These are phyloP conservation scores for Aureobasidium sp. DNA, from an alignment of 2,329 filamentous ascomycete species.

Conservation along the genomic window DNA sequence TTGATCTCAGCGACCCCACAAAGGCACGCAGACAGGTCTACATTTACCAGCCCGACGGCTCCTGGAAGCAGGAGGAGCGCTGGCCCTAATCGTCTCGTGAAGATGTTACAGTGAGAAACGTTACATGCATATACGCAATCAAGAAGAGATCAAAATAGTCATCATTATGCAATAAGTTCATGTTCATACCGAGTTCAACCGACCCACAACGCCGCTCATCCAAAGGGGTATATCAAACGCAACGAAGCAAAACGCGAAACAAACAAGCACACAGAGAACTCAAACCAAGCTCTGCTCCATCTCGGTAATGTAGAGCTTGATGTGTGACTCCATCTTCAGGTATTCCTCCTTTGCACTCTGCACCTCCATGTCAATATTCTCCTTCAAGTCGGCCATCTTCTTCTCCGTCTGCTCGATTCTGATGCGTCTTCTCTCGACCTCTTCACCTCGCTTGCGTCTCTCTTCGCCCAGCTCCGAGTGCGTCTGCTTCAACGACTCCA, in stretches of 20 bases:
- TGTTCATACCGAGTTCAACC: background rate
- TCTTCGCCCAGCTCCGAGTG: constrained; percentile 80
- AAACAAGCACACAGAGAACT: background rate
- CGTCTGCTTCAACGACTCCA: constrained; percentile 78
- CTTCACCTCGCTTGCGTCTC: constrained; percentile 74
- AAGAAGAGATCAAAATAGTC: background rate
- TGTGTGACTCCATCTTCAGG: constrained; percentile 93
- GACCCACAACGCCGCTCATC: background rate
- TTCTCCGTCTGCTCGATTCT: constrained; percentile 97
- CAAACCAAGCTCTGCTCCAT: constrained; percentile 77
- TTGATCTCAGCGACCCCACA: constrained; percentile 63
- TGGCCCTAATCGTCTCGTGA: constrained; percentile 47
- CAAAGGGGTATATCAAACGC: constrained; percentile 6
- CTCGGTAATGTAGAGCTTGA: constrained; percentile 95
- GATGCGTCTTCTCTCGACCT: constrained; percentile 88
- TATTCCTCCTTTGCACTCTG: constrained; percentile 89
- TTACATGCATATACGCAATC: background rate
- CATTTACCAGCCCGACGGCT: constrained; percentile 45
- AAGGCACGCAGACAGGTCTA: constrained; percentile 61
- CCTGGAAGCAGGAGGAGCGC: constrained; percentile 63
- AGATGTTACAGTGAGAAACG: background rate
- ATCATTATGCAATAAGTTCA: background rate
- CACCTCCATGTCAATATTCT: constrained; percentile 93
- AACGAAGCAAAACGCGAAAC: background rate
- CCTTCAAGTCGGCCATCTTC: constrained; percentile 98